Conservation (phyloP, 495 filamentous ascomycete genomes). For the Penicillium ucsense region DNA sequence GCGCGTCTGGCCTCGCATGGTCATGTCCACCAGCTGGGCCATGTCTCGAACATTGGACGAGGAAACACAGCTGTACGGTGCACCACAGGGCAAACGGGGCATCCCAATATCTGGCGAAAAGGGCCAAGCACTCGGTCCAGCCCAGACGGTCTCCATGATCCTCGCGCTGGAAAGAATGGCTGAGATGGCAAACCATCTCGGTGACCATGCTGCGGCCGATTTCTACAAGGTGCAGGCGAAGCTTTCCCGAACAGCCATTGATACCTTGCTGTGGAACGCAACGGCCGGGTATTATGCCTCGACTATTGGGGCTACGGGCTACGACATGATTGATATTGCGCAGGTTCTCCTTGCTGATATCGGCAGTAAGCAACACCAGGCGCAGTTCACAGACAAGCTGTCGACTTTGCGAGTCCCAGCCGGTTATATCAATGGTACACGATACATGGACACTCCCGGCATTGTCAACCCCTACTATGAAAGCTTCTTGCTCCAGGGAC, state of each 20-base stretch:
- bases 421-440: not conserved
- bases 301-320: not conserved
- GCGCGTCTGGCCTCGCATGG: conserved; percentile 1
- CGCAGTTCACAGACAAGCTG: not conserved
- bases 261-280: not conserved
- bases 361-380: not conserved
- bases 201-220: not conserved
- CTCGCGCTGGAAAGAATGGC: not conserved
- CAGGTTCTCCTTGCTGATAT: not conserved
- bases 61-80: not conserved
- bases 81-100: not conserved
- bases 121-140: not conserved
- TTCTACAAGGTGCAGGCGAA: not conserved
- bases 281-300: not conserved
- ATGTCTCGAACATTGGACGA: not conserved
- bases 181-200: not conserved
- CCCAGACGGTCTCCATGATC: not conserved
- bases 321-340: not conserved
- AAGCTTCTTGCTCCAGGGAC: not conserved
- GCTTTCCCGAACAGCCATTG: not conserved
- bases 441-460: not conserved
- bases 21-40: not conserved
- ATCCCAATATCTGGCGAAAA: not conserved
- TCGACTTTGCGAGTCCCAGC: not conserved
- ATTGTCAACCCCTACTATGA: not conserved